Evolutionary conservation across 2,329 filamentous ascomycete species (phyloP), one percentile per base, ranked within the genome.

Genomic region (Xylaria polymorpha): DNA sequence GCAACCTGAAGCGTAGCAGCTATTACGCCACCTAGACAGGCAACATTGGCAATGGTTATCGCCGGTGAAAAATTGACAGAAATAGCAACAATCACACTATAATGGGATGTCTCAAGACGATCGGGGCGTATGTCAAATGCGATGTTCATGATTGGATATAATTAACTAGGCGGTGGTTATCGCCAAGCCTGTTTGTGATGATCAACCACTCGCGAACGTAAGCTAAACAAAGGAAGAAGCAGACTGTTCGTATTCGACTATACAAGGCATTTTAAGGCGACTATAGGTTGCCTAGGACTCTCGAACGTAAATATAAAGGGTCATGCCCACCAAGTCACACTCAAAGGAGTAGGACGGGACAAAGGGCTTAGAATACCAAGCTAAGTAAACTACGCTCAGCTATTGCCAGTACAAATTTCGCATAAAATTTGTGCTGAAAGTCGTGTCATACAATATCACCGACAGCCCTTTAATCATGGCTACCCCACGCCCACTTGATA

Each of bases 401-500:
- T 12, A 2, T 35, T 7, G 29, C n/a, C 6, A n/a, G 6, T 29
- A 41, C 25, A 25, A 46, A 1, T 41, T 22, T 14, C 10, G 4
- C 12, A 59, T 32, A n/a, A 35, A 32, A 15, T 3, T 46, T 14
- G 44, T 12, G 44, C 2, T n/a, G 5, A 14, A 60, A 10, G 5
- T 32, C 6, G 9, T 35, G 15, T 18, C 8, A 20, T 43, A 67
- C 25, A 18, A 25, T 14, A 43, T 35, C 32, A 48, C 14, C 14
- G n/a, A 46, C n/a, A 25, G 22, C 15, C 8, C 25, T 12, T 10
- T 6, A 2, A 67, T n/a, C 35, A 72, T 72, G 71, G 39, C 64
- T 43, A 43, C 39, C 57, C 43, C 51, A 61, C 25, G 35, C 15
- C 66, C 69, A 18, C 66, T 72, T n/a, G 57, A 71, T 10, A 39